phyloP scores from a whole-genome alignment of 768 basidiomycete genomes.

The Leucocoprinus leucothites region DNA sequence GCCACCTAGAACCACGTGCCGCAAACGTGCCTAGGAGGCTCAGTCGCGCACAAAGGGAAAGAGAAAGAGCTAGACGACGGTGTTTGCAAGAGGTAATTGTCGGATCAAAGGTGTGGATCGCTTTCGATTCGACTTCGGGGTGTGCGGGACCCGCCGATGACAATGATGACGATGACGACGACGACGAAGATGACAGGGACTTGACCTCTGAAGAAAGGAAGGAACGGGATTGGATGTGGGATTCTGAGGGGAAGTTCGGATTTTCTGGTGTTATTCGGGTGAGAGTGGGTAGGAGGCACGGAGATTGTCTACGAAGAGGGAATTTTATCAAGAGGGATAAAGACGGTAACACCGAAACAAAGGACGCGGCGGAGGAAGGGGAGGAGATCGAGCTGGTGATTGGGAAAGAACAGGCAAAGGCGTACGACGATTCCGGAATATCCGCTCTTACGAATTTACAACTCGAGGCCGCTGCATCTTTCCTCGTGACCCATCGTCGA shows the following conservation, averaged over 20 bases:
- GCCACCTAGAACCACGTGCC: background rate
- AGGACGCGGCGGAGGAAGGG: no score
- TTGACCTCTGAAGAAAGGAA: no score
- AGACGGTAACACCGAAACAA: no score
- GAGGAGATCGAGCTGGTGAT: background rate
- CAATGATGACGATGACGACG: background rate
- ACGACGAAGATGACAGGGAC: no score
- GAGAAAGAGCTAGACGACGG: background rate
- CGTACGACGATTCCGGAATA: background rate
- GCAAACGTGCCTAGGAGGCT: background rate
- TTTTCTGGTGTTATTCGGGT: slow-evolving; percentile 7
- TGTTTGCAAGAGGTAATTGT: slow-evolving; percentile 2
- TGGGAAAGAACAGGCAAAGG: background rate
- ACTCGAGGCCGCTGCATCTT: background rate
- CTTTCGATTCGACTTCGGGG: background rate
- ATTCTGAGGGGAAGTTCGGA: background rate
- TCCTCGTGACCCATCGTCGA: background rate
- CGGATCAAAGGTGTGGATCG: slow-evolving; percentile 2
- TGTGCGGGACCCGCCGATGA: background rate
- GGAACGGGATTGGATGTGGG: slow-evolving; percentile 6
- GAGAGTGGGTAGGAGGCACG: background rate
- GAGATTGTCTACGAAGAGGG: no score
- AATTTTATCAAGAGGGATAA: background rate
- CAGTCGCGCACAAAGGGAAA: background rate
- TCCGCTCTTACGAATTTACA: background rate